Evolutionary conservation across 1,139 yeast species (phyloP), one percentile per base, ranked within the genome.

Genomic region (Petasospora rhodanensis): DNA sequence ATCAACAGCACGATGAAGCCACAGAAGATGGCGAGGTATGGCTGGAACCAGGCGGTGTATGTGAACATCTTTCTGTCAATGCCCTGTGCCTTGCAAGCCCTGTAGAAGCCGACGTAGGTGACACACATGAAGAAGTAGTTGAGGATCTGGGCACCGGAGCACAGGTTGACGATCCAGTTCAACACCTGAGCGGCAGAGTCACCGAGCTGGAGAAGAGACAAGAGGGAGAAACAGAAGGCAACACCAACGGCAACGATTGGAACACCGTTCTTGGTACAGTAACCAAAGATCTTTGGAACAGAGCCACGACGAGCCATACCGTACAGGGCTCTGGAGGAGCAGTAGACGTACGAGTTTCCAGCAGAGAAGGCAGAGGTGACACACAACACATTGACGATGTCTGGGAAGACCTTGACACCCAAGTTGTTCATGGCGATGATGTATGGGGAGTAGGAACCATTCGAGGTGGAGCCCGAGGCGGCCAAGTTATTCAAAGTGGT

Each of bases 121-220:
- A 75, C 54, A 31, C 72, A 59, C 69, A 80, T 76, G 49, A 75
- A 67, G 31, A 71, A 66, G 51, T 75, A 79, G 53, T 76, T 79
- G 51, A 78, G 67, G 40, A 80, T 60, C 56, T 79, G 84, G 6
- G 83, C 74, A 8, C 82, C 83, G 7, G 89, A 79, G 48, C 78
- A 75, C 43, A 80, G 62, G 45, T 70, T 73, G 29, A 79, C 76
- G 59, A 80, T 73, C 75, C 82, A 80, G 47, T 62, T 64, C 49
- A 80, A 68, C 17, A 77, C 89, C 16, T 64, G 66, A 18, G 68
- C 64, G 15, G 81, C 71, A 13, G 64, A 58, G 32, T 60, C 54
- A 28, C 75, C 70, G 34, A 78, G 54, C 47, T 76, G 81, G 49
- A 78, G 53, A 34, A 51, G 36, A 1, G 54, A 43, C 14, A 52